Evolutionary conservation across 2,329 filamentous ascomycete genomes (phyloP).

Genomic region (Leptoxyphium fumago): DNA sequence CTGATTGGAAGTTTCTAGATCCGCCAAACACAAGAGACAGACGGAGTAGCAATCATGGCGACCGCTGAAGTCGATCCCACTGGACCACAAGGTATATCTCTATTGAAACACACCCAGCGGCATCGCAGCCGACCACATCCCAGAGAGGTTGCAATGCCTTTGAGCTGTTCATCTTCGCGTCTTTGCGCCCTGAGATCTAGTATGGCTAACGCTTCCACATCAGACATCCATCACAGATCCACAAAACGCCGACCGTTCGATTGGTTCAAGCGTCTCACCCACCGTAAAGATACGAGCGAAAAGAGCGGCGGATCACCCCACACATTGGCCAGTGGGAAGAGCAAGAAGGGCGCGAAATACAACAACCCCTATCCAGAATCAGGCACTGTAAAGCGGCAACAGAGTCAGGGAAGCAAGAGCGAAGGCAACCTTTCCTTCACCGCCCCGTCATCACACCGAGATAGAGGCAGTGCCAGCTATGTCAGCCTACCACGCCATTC

Average conservation of each 20-base stretch:
- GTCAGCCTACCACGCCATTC: slow-evolving; percentile 37
- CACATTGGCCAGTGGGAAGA: neutral
- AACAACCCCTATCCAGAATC: slow-evolving; percentile 92
- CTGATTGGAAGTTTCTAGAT: too few relatives aligned
- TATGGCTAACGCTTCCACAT: neutral
- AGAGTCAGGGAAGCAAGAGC: slow-evolving; percentile 22
- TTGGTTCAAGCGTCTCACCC: neutral
- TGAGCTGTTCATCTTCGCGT: neutral
- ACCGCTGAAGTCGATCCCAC: neutral
- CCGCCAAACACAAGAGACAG: too few relatives aligned
- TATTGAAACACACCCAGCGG: too few relatives aligned
- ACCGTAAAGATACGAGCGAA: neutral
- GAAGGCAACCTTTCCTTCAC: slow-evolving; percentile 35
- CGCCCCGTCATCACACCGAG: slow-evolving; percentile 40
- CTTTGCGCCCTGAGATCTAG: neutral
- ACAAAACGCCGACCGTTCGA: neutral
- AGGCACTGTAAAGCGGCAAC: slow-evolving; percentile 38
- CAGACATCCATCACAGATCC: neutral
- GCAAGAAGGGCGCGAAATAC: slow-evolving; percentile 31
- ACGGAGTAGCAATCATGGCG: neutral
- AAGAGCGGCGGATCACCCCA: neutral
- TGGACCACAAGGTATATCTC: neutral
- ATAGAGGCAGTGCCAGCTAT: slow-evolving; percentile 29
- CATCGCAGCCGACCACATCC: too few relatives aligned
- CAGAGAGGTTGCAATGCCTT: neutral